phyloP scores from a whole-genome alignment of 345 rosid genomes.

The Eucalyptus leucophloia region DNA sequence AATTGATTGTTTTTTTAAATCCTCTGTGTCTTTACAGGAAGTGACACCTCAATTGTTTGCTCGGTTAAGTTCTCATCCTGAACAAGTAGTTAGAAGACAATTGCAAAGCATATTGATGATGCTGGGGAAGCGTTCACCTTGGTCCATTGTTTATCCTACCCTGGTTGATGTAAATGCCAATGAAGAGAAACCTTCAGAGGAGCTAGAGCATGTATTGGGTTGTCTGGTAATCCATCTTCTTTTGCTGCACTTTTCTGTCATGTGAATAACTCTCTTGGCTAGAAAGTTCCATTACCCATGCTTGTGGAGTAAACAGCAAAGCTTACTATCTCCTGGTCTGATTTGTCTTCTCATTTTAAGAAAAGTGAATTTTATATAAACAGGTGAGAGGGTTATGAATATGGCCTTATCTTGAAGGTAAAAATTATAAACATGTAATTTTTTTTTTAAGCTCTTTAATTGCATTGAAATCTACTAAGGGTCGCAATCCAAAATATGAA shows the following conservation, averaged over 20 bases:
- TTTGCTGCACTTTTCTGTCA: not conserved
- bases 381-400: not conserved
- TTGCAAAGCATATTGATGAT: constrained; percentile 64
- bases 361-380: not conserved
- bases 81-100: constrained; percentile 70
- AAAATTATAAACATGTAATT: not conserved
- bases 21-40: constrained; percentile 33
- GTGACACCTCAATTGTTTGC: constrained; percentile 85
- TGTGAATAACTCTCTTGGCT: not conserved
- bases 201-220: constrained; percentile 66
- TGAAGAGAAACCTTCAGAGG: constrained; percentile 63
- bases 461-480: not conserved
- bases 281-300: not conserved
- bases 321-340: not conserved
- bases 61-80: constrained; percentile 85
- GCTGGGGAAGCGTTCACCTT: constrained; percentile 80
- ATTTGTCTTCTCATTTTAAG: not conserved
- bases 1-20: not conserved
- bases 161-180: constrained; percentile 74
- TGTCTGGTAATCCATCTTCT: constrained; percentile 51
- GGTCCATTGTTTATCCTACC: constrained; percentile 82
- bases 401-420: not conserved
- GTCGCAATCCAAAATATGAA: not conserved
- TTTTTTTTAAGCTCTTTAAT: not conserved
- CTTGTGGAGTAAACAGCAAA: not conserved